A percentile compares a stretch with the other conserved stretches of the same genome.
phyloP scores from a whole-genome alignment of 345 rosid species.

The Kernera saxatilis region DNA sequence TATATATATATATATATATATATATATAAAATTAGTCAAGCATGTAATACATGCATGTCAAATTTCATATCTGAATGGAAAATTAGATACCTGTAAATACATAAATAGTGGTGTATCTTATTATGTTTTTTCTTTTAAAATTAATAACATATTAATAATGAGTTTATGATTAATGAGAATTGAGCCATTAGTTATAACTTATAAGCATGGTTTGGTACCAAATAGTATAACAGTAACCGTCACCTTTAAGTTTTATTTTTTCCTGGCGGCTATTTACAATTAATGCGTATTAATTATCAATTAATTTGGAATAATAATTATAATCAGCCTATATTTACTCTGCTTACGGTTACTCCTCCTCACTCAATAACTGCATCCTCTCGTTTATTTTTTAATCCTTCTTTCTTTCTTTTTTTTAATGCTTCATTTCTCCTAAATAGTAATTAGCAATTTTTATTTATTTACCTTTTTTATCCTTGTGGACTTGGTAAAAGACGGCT shows the following conservation, averaged over 20 bases:
- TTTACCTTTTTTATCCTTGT: neutral
- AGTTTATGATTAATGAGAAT: neutral
- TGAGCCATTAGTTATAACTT: neutral
- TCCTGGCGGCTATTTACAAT: neutral
- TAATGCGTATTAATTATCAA: neutral
- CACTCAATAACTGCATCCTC: constrained; percentile 15
- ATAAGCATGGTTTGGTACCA: neutral
- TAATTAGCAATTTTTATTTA: neutral
- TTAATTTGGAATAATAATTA: neutral
- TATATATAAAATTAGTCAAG: too few relatives aligned
- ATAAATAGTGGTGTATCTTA: neutral
- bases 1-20: too few relatives aligned
- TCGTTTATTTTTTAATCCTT: neutral
- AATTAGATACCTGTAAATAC: neutral
- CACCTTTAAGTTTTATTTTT: neutral
- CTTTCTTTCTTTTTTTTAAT: neutral
- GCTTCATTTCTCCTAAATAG: neutral
- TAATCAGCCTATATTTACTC: constrained; percentile 3
- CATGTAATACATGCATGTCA: neutral
- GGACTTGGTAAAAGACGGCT: constrained; percentile 28
- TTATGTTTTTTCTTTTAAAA: neutral
- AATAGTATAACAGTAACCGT: constrained; percentile 21
- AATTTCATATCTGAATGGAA: neutral
- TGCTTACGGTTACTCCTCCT: constrained; percentile 6
- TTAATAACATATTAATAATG: neutral